Evolutionary conservation across 371 early-diverging fungal genomes (phyloP).

Genomic region (Basidiobolus meristosporus): DNA sequence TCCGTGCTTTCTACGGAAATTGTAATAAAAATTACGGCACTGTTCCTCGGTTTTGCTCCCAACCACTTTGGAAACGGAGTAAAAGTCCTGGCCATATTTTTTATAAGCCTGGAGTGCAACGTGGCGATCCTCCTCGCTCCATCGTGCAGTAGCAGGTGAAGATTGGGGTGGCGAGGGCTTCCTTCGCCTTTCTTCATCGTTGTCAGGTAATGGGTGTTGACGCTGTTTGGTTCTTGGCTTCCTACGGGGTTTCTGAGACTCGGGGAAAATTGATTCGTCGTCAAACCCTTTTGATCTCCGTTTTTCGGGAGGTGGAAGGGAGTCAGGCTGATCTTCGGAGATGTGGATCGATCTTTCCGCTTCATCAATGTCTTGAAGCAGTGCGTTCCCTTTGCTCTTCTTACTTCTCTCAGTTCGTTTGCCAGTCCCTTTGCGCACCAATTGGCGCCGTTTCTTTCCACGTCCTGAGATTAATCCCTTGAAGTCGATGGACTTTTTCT

Average conservation of each 20-base stretch:
- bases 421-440: slow-evolving; percentile 8
- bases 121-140: slow-evolving; percentile 57
- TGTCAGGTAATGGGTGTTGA: background rate
- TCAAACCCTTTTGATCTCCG: background rate
- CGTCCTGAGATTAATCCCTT: slow-evolving; percentile 44
- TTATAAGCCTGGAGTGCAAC: slow-evolving; percentile 54
- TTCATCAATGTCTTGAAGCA: slow-evolving; percentile 39
- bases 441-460: slow-evolving; percentile 13
- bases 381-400: slow-evolving; percentile 17
- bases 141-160: slow-evolving; percentile 24
- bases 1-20: slow-evolving; percentile 44
- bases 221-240: background rate
- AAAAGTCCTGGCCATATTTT: slow-evolving; percentile 52
- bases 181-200: slow-evolving; percentile 10
- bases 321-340: too few relatives aligned
- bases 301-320: background rate
- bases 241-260: background rate
- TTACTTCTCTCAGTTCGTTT: slow-evolving; percentile 3
- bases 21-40: slow-evolving; percentile 61
- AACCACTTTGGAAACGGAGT: slow-evolving; percentile 38
- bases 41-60: slow-evolving; percentile 64
- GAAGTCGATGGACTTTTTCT: slow-evolving; percentile 54
- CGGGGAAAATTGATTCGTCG: background rate
- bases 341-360: slow-evolving; percentile 6
- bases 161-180: background rate